Base-by-base conservation (phyloP, 2,329 filamentous ascomycete species). In the Elsinoe australis region DNA sequence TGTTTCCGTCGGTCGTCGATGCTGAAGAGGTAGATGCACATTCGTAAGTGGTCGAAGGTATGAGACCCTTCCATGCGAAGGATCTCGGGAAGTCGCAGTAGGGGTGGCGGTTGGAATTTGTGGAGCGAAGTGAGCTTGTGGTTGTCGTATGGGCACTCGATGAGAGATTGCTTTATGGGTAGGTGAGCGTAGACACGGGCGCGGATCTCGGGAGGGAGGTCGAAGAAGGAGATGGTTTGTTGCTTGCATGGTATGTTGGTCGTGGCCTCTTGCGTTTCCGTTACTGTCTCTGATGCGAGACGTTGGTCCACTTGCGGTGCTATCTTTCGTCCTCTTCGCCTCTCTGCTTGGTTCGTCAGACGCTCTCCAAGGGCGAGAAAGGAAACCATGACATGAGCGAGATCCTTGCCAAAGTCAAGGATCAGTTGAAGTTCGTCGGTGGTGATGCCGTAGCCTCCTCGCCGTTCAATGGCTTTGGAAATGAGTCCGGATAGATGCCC, bases 21-120 rank as follows among this genome's bases (percentile, higher is more conserved):
- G 26, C 12, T 29, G 26, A 29, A 29, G 26, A 44, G 14, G 39
- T 44, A 44, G 26, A 44, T 44, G 39, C 14, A 21, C 39, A 29
- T 19, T 21, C 39, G 15, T 26, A 21, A 41, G 8, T 10, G 7
- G 4, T 19, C 39, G 39, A 44, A 32, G 7, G 18, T n/a, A 17
- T 32, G 7, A 10, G 26, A 12, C 6, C 39, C 9, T 9, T 44
- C 39, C 7, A 14, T 29, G 39, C 12, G 15, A 10, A 12, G 39
- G 17, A 44, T 10, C n/a, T n/a, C 14, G 4, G 39, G 26, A 19
- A 44, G 12, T n/a, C 28, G 39, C 6, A 44, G 14, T 4, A 44
- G 26, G 5, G 39, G 17, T 5, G 26, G 39, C 3, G 39, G 39
- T 3, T 17, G 6, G 9, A 32, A 32, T 9, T 21, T 9, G 26